Evolutionary conservation across 2,329 filamentous ascomycete species (phyloP), one percentile per base, ranked within the genome.

Genomic region (Catunica adiposa): DNA sequence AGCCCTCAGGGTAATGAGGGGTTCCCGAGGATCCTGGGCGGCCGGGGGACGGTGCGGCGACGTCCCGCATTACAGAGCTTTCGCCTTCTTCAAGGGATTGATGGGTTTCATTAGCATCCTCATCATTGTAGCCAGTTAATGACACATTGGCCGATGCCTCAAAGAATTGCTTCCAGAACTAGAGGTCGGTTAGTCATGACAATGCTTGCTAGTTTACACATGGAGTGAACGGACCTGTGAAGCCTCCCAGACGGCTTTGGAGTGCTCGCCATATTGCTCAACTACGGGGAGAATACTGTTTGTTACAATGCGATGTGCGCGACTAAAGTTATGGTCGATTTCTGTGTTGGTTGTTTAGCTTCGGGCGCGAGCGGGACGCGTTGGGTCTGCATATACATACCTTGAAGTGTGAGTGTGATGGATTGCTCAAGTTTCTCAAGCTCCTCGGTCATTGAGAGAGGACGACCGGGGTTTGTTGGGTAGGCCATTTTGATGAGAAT

Each of bases 151-250:
- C 92, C 51, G 89, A 95, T 37, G 92, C 89, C 71, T 98, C 92
- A 69, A 98, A 98, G 73, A 98, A 98, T 73, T 97, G 89, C 70
- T 98, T 98, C 92, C 92, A 98, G 70, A 98, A 98, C 86, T 94
- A 64, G 11, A 55, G 1, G 22, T 48, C 1, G 22, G 44, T 48
- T 48, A 48, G 44, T 25, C 2, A 25, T 25, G 44, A n/a, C n/a
- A n/a, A n/a, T 23, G 23, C 11, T 3, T 23, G 8, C 9, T 22
- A 44, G 25, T 2, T 34, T 22, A 14, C 40, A 17, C 1, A 22
- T 55, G 14, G 23, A 52, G 22, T 56, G 37, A 38, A 23, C 34
- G 11, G 56, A 90, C 88, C 79, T 94, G 95, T 55, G 90, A 94
- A 22, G 89, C 89, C 63, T 97, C 89, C 92, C 92, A 98, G 1